Conservation (phyloP, 2,329 filamentous ascomycete genomes). For the Aspergillus felis region DNA sequence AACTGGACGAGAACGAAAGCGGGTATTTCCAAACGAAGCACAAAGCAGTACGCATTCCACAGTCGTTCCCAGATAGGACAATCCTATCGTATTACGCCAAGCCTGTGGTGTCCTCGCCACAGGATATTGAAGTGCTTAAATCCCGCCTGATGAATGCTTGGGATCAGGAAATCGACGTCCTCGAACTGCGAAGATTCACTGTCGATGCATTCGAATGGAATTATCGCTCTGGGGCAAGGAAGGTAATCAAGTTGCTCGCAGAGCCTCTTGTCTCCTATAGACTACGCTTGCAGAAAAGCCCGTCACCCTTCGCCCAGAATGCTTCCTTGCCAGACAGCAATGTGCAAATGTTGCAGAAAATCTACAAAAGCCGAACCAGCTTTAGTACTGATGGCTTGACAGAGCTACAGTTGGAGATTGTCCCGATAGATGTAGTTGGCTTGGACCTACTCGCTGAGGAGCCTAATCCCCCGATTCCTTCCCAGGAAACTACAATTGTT, state of each 20-base stretch:
- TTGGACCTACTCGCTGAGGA: conserved; percentile 72
- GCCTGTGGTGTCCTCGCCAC: conserved; percentile 68
- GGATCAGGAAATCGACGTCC: conserved; percentile 61
- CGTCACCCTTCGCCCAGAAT: conserved; percentile 26
- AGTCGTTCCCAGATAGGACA: conserved; percentile 73
- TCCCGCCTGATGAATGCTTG: conserved; percentile 51
- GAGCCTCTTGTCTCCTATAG: conserved; percentile 68
- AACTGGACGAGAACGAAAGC: conserved; percentile 79
- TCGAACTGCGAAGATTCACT: conserved; percentile 68
- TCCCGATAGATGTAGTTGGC: conserved; percentile 71
- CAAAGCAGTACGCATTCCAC: conserved; percentile 69
- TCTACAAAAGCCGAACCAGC: conserved; percentile 67
- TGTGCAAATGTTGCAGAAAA: conserved; percentile 59
- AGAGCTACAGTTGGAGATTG: conserved; percentile 75
- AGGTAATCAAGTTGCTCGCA: conserved; percentile 76
- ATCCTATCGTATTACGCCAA: conserved; percentile 84
- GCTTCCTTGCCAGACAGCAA: conserved; percentile 39
- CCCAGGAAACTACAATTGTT: conserved; percentile 25
- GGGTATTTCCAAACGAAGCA: conserved; percentile 75
- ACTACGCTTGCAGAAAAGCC: conserved; percentile 41
- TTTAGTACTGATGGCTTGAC: conserved; percentile 68
- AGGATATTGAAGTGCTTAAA: conserved; percentile 54
- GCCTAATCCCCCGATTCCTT: conserved; percentile 52
- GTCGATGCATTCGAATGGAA: conserved; percentile 83
- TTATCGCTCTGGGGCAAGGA: conserved; percentile 71